Percentiles rank a stretch among this genome's conserved stretches.
Conservation (phyloP, 352 stramenopile genomes). For the Phytophthora palmivora region DNA sequence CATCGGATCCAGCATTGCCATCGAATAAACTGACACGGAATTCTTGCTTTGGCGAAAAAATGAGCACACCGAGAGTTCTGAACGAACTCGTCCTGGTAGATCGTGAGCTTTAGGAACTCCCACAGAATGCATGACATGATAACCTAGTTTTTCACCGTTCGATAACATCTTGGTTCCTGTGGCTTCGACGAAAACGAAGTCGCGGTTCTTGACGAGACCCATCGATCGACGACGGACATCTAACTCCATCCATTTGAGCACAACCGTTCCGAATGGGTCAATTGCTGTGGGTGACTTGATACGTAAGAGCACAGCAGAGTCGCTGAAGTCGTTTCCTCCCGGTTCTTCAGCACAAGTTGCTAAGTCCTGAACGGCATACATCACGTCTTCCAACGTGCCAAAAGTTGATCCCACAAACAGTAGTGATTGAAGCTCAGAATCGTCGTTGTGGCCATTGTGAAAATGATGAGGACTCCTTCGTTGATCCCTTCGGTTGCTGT, state of each 20-base stretch:
- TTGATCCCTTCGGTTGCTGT: constrained; percentile 17
- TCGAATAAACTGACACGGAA: constrained; percentile 35
- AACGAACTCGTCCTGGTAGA: constrained; percentile 38
- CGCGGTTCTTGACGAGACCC: constrained; percentile 44
- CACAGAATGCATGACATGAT: constrained; percentile 65
- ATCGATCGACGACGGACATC: constrained; percentile 43
- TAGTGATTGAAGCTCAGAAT: constrained; percentile 19
- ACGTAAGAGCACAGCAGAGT: constrained; percentile 39
- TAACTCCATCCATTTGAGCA: constrained; percentile 44
- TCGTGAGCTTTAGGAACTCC: constrained; percentile 41
- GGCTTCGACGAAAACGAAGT: constrained; percentile 57
- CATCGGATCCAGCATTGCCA: constrained; percentile 32
- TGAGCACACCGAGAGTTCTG: constrained; percentile 41
- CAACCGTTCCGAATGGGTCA: constrained; percentile 42
- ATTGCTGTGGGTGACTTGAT: constrained; percentile 42
- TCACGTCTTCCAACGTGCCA: constrained; percentile 43
- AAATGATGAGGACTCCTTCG: not conserved
- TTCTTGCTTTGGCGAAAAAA: constrained; percentile 43
- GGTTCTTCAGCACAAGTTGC: not conserved
- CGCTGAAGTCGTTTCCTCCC: constrained; percentile 31
- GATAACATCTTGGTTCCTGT: constrained; percentile 41
- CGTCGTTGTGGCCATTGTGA: not conserved
- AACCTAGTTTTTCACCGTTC: constrained; percentile 45
- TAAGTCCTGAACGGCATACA: constrained; percentile 37
- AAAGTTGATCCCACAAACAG: constrained; percentile 32